Evolutionary conservation across 2,329 filamentous ascomycete genomes (phyloP).

Genomic region (Paracorniculantispora psalliotae): DNA sequence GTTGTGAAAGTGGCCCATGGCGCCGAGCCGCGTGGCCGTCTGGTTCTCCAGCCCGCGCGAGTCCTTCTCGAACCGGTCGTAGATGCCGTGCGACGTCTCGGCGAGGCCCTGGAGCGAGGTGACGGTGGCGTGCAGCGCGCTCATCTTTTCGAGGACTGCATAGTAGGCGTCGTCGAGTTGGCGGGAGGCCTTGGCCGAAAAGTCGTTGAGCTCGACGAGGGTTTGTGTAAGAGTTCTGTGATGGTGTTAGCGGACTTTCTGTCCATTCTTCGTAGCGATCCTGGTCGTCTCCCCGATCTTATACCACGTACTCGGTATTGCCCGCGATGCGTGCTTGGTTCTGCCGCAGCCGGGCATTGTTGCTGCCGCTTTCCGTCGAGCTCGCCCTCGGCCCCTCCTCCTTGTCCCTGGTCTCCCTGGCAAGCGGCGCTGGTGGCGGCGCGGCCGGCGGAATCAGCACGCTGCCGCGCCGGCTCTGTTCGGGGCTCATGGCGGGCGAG

Average conservation of each 20-base stretch:
- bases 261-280: neutral
- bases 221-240: constrained; percentile 46
- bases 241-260: neutral
- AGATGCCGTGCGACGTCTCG: constrained; percentile 52
- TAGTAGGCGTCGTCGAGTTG: constrained; percentile 72
- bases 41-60: constrained; percentile 56
- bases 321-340: constrained; percentile 31
- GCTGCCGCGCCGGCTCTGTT: constrained; percentile 40
- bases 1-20: constrained; percentile 56
- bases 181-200: constrained; percentile 58
- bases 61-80: constrained; percentile 55
- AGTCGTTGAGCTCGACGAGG: constrained; percentile 49
- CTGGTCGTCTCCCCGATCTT: neutral
- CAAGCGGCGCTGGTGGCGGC: constrained; percentile 11
- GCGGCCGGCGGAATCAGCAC: constrained; percentile 26
- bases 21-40: constrained; percentile 54
- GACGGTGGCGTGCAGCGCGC: constrained; percentile 59
- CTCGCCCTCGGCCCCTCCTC: constrained; percentile 21
- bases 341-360: constrained; percentile 35
- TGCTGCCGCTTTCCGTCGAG: constrained; percentile 24
- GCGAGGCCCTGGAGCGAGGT: constrained; percentile 63
- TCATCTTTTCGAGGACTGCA: constrained; percentile 64
- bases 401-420: constrained; percentile 13
- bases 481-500: constrained; percentile 39
- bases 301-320: constrained; percentile 28